Evolutionary conservation across 352 stramenopile species (phyloP).

Genomic region (Phytophthora tubulina): DNA sequence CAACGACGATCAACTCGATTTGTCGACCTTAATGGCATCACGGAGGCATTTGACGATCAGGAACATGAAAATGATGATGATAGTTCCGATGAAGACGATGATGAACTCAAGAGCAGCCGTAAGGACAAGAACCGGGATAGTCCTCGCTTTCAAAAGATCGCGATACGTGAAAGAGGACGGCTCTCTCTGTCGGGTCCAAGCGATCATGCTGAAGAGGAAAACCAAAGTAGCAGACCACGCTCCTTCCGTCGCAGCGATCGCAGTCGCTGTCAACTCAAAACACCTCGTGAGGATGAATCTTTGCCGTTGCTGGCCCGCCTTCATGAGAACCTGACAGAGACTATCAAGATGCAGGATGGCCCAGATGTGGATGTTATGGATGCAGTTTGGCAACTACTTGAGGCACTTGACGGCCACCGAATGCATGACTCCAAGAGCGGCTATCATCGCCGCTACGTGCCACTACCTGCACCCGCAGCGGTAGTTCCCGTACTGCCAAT

Average conservation of each 20-base stretch:
- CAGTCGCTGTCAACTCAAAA: constrained; percentile 26
- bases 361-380: constrained; percentile 41
- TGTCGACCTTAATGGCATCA: constrained; percentile 62
- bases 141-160: constrained; percentile 46
- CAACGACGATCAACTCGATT: constrained; percentile 40
- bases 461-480: constrained; percentile 1
- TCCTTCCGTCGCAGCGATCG: constrained; percentile 28
- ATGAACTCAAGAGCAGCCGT: constrained; percentile 13
- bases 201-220: constrained; percentile 16
- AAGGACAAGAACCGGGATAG: constrained; percentile 17
- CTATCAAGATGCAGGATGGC: constrained; percentile 61
- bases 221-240: not conserved
- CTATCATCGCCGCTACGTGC: constrained; percentile 34
- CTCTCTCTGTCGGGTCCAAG: constrained; percentile 38
- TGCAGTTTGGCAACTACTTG: constrained; percentile 61
- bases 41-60: constrained; percentile 54
- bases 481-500: constrained; percentile 3
- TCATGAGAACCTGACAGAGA: constrained; percentile 58
- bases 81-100: constrained; percentile 32
- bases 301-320: constrained; percentile 51
- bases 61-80: constrained; percentile 29
- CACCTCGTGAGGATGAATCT: constrained; percentile 18
- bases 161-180: constrained; percentile 58
- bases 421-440: constrained; percentile 44
- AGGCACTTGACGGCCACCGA: constrained; percentile 53